Base-by-base conservation (phyloP, 2,329 filamentous ascomycete genomes). In the Alternaria postmessia region DNA sequence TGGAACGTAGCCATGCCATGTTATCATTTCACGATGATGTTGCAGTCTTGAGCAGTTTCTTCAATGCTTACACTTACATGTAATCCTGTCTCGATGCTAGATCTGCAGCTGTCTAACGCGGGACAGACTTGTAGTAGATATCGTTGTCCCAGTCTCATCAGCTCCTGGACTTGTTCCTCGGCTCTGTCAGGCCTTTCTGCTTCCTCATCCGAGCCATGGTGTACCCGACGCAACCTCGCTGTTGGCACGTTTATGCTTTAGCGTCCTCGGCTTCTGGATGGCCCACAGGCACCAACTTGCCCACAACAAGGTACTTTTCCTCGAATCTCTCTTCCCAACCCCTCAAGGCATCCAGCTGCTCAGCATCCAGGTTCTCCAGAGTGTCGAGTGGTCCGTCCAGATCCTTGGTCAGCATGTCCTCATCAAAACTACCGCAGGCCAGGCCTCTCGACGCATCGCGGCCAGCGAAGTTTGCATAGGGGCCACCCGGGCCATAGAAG, bases 281-380 rank as follows among this genome's bases (percentile, higher is more conserved):
- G 12, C 86, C 85, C 62, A 87, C 87, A 48, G 88, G 83, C 54
- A 97, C 91, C 73, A 99, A 80, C 80, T 88, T 91, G 20, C 95
- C 95, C 14, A 99, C 93, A n/a, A 98, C 88, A 24, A 97, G 82
- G 79, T 99, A 99, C 85, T 99, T 98, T 80, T 94, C 91, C 62
- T 86, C 81, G 78, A 99, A 99, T 67, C 93, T 86, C 82, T 96
- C 93, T 83, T 97, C 94, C 95, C 95, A 99, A 2, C 92, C 93
- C 71, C 86, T 84, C 78, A 97, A 81, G 51, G 93, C 91, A 78
- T 96, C 94, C 80, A 91, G 81, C 83, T 96, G 89, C 59, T 94
- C 93, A 1, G 77, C 78, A 6, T 87, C 88, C 62, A 98, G 79
- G 58, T 89, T 92, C 52, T 87, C 84, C 43, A 97, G 83, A 54